phyloP scores from a whole-genome alignment of 2,329 filamentous ascomycete genomes.

The Diaporthe humulicola region DNA sequence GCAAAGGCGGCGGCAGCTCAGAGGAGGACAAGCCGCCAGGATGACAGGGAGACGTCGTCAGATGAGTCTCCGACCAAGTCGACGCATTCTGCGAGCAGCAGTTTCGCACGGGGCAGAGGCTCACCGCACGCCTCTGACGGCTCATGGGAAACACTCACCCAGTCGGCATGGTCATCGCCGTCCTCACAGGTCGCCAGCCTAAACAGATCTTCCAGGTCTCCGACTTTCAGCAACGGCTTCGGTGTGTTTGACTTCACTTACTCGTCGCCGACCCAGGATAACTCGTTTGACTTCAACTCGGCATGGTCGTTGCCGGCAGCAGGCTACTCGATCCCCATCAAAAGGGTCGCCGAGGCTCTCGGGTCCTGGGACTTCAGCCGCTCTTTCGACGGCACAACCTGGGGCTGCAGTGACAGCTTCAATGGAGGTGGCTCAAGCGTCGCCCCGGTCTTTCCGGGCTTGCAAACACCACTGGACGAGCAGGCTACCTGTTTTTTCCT shows the following conservation, averaged over 20 bases:
- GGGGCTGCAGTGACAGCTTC: slow-evolving; percentile 1
- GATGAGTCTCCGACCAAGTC: slow-evolving; percentile 27
- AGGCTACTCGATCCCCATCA: slow-evolving; percentile 17
- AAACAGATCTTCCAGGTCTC: not conserved
- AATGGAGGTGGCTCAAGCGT: not conserved
- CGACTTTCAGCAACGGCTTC: not conserved
- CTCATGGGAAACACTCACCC: slow-evolving; percentile 22
- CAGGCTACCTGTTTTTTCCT: slow-evolving; percentile 46
- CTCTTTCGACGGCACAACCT: slow-evolving; percentile 31
- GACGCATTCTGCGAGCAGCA: not conserved
- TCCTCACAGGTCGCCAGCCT: slow-evolving; percentile 11
- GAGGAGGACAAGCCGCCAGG: slow-evolving; percentile 15
- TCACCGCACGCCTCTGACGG: slow-evolving; percentile 23
- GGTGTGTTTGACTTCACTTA: slow-evolving; percentile 18
- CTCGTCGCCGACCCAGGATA: not conserved
- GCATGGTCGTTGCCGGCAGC: slow-evolving; percentile 23
- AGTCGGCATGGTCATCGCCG: slow-evolving; percentile 22
- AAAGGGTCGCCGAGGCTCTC: slow-evolving; percentile 3
- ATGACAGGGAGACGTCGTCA: not conserved
- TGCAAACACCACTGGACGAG: slow-evolving; percentile 44
- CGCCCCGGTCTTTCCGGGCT: not conserved
- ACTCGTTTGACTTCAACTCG: slow-evolving; percentile 26
- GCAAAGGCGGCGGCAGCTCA: slow-evolving; percentile 38
- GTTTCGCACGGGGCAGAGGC: not conserved
- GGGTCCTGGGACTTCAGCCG: slow-evolving; percentile 32